A percentile compares a stretch with the other conserved stretches of the same genome.
phyloP scores from a whole-genome alignment of 2,329 filamentous ascomycete genomes.

The Raffaelea deltoideospora region DNA sequence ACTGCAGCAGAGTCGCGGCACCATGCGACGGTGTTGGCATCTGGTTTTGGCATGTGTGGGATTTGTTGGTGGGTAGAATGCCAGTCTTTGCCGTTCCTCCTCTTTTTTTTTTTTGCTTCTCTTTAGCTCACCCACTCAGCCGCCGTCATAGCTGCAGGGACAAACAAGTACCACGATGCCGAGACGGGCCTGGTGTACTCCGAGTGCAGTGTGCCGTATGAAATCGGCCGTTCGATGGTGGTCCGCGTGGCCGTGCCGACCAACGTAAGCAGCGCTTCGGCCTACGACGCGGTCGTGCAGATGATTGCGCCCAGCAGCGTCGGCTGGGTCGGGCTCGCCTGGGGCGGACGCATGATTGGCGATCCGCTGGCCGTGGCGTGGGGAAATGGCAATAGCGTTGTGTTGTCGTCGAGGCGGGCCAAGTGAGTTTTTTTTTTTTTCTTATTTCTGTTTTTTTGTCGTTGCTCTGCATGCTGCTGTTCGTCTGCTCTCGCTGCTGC shows the following conservation, averaged over 20 bases:
- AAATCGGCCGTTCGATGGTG: slow-evolving; percentile 2
- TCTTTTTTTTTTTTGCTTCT: no score
- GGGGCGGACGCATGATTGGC: slow-evolving; percentile 10
- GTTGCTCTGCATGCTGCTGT: no score
- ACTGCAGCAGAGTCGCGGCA: no score
- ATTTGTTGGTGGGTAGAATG: no score
- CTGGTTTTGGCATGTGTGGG: no score
- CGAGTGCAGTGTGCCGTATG: slow-evolving; percentile 4
- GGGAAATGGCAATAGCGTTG: slow-evolving; percentile 6
- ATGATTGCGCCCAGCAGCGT: slow-evolving; percentile 8
- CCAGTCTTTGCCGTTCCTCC: no score
- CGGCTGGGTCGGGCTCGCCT: slow-evolving; percentile 11
- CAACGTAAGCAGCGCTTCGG: slow-evolving; percentile 5
- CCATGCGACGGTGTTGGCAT: no score
- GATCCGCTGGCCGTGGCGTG: slow-evolving; percentile 10
- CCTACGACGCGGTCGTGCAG: slow-evolving; percentile 11
- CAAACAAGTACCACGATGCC: slow-evolving; percentile 12
- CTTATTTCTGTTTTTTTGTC: neutral
- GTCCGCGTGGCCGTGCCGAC: slow-evolving; percentile 8
- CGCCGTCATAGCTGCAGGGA: slow-evolving; percentile 2
- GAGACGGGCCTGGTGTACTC: slow-evolving; percentile 12
- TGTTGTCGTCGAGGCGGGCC: slow-evolving; percentile 4
- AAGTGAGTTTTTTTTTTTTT: slow-evolving; percentile 6
- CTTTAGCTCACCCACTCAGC: no score
- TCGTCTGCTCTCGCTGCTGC: no score